Base-by-base conservation (phyloP, 352 stramenopile species). In the Globisporangium uncinulatum region DNA sequence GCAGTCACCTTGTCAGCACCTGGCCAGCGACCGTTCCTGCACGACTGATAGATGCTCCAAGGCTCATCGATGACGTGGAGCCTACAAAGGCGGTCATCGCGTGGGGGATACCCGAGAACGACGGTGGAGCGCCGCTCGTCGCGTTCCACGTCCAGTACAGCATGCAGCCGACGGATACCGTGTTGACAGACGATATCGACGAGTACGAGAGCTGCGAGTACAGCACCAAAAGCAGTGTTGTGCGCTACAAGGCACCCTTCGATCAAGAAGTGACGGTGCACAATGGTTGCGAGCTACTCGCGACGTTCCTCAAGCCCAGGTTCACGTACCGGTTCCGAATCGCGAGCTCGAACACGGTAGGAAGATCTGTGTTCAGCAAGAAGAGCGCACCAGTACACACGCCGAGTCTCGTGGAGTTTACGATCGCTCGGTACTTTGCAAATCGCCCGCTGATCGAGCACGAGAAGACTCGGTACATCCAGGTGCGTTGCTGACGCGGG, bases 391-490 rank as follows among this genome's bases (percentile, higher is more conserved):
- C 71, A 14, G 56, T 79, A 46, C 51, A 46, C 9, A 89, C 75
- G 10, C 82, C 82, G 13, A 89, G 77, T 60, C 77, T 92, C 19
- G 75, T 89, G 9, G 72, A 78, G 31, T 86, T 79, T 59, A 92
- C 82, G 21, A 72, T 92, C 59, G 56, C 66, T 1, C 69, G 50
- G 29, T 91, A 89, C 48, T 86, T 86, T 47, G 66, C 69, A 8
- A 56, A 69, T 37, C 73, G 79, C 0, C 76, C 76, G 24, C 29
- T 42, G 14, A 54, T 76, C 14, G 79, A 92, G 53, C 77, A 92
- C 47, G 54, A 50, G n/a, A 79, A 78, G 43, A 73, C 82, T 4
- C 61, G 60, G 0, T 56, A 61, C 17, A 70, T 92, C 9, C 71
- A 83, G 64, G 70, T 78, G 62, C 32, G 37, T 21, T 1, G 6